A percentile compares a stretch with the other conserved stretches of the same genome.
Evolutionary conservation across 2,329 filamentous ascomycete genomes (phyloP).

Genomic region (Fusarium decemcellulare): DNA sequence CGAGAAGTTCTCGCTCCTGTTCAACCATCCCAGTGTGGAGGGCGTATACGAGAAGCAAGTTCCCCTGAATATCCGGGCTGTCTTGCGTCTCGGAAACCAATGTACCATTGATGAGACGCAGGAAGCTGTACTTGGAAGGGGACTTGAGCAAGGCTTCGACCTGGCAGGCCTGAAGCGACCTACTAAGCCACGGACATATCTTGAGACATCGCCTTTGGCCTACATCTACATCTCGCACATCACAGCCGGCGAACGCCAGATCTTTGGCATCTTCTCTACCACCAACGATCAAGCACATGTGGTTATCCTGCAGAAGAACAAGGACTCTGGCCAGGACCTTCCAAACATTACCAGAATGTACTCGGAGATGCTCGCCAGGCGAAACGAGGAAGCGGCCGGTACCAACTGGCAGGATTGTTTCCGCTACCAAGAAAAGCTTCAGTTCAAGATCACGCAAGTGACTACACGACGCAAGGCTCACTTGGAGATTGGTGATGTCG

Average conservation of each 20-base stretch:
- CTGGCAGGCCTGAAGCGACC: slow-evolving; percentile 80
- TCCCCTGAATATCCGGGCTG: slow-evolving; percentile 86
- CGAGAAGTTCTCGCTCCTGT: slow-evolving; percentile 84
- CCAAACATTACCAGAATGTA: slow-evolving; percentile 95
- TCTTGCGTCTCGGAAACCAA: slow-evolving; percentile 89
- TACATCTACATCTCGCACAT: slow-evolving; percentile 97
- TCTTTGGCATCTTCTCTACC: slow-evolving; percentile 95
- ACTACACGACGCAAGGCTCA: slow-evolving; percentile 91
- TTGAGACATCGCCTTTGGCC: slow-evolving; percentile 79
- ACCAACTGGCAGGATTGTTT: slow-evolving; percentile 86
- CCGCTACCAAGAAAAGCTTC: slow-evolving; percentile 86
- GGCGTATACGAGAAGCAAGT: slow-evolving; percentile 97
- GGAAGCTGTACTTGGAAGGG: slow-evolving; percentile 90
- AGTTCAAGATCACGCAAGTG: slow-evolving; percentile 89
- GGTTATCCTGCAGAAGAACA: slow-evolving; percentile 86
- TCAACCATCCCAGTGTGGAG: slow-evolving; percentile 95
- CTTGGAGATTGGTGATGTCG: slow-evolving; percentile 86
- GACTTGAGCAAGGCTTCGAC: slow-evolving; percentile 94
- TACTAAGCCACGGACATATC: slow-evolving; percentile 76
- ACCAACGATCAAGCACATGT: slow-evolving; percentile 85
- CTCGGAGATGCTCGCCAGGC: slow-evolving; percentile 77
- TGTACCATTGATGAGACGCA: slow-evolving; percentile 96
- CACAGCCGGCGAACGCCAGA: slow-evolving; percentile 88
- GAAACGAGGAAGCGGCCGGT: slow-evolving; percentile 75
- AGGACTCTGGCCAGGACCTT: slow-evolving; percentile 83